Conservation (phyloP, 1,284 basidiomycete species). For the Cronartium quercuum region DNA sequence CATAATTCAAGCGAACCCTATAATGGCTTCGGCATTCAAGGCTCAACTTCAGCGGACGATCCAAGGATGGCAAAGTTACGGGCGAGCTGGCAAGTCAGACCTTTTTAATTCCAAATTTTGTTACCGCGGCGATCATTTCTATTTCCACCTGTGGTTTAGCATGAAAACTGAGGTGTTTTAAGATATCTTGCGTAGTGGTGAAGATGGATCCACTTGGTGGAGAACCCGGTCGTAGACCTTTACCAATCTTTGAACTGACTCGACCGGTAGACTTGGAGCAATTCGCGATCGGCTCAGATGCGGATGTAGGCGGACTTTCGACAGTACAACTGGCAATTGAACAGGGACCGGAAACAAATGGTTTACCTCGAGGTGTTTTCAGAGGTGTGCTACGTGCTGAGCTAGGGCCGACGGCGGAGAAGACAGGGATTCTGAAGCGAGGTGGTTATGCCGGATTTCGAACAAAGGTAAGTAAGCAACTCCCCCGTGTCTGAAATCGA, state of each 20-base stretch:
- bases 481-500: background rate
- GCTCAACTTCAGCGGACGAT: constrained; percentile 16
- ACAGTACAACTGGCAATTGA: constrained; percentile 27
- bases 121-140: background rate
- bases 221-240: constrained; percentile 5
- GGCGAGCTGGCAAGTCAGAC: constrained; percentile 20
- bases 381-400: constrained; percentile 11
- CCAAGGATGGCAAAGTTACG: constrained; percentile 30
- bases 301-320: constrained; percentile 77
- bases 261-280: constrained; percentile 54
- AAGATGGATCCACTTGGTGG: constrained; percentile 31
- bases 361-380: constrained; percentile 21
- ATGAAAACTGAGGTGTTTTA: background rate
- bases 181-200: background rate
- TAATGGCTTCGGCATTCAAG: constrained; percentile 31
- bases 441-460: constrained; percentile 62
- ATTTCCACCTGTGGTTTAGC: background rate
- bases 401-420: constrained; percentile 3
- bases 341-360: background rate
- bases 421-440: constrained; percentile 25
- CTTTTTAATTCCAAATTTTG: background rate
- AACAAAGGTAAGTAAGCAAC: constrained; percentile 54
- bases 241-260: constrained; percentile 31
- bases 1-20: background rate
- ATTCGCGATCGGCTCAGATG: constrained; percentile 69